Evolutionary conservation across 148 eudicot species (phyloP), one percentile per base, ranked within the genome.

Genomic region (Salicornia ramosissima): DNA sequence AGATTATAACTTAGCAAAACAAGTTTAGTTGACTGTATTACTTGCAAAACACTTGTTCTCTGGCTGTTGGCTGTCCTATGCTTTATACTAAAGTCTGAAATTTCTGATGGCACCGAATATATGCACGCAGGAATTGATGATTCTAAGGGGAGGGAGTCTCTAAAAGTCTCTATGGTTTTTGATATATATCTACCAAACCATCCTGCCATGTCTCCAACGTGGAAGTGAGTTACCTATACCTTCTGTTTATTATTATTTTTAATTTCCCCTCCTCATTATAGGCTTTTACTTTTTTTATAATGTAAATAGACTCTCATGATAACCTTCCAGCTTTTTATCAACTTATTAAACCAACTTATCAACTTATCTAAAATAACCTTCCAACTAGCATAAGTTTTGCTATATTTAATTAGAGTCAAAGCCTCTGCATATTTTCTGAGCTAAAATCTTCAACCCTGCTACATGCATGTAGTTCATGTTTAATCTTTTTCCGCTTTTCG

Each of bases 141-240:
- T 36, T 54, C 52, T 16, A 74, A 64, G 50, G 70, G 73, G 31
- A 36, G 47, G 70, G 60, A 66, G 58, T 18, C 51, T 55, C 31
- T 16, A 42, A 61, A 51, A 56, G 16, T 36, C 42, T 42, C 52
- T 26, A 61, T 54, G 29, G 66, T 64, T 52, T 56, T 47, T 65
- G 80, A 79, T 52, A 75, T 68, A 14, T 62, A 8, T 64, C 78
- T 75, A 52, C 85, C 66, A 22, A 81, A 75, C 75, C 65, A 63
- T 69, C 90, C 88, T 71, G 80, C 92, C 39, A 45, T 51, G 65
- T 56, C 51, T 75, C 74, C 83, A 28, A 74, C 77, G 29, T 90
- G 96, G 96, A 87, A 71, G 96, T 90, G 77, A 86, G 88, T 83
- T 43, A 33, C 70, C 16, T 57, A 53, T 46, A 45, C 60, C 55